Base-by-base conservation (phyloP, 2,329 filamentous ascomycete genomes). In the Alternaria brassicicola region DNA sequence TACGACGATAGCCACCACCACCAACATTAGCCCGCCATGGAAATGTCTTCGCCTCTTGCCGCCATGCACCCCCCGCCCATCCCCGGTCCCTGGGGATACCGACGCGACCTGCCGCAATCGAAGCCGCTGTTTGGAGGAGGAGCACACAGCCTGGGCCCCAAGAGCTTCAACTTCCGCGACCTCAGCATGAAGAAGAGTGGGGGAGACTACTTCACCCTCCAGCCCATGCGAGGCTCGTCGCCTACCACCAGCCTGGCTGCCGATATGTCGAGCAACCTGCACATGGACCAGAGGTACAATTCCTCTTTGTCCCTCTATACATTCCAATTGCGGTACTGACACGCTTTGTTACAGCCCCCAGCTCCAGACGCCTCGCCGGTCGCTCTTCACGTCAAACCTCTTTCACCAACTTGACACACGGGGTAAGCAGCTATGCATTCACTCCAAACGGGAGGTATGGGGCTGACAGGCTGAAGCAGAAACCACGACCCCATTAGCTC, bases 231-330 rank as follows among this genome's bases (percentile, higher is more conserved):
- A 67, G 92, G 92, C 47, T 96, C 93, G 19, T 99, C 95, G 55
- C 95, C 95, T 6, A 93, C 93, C 33, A 88, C 92, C 51, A 96
- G 92, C 73, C 82, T 99, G 68, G 94, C 93, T 39, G 93, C 93
- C 62, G 95, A 99, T 79, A 85, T 98, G 70, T 97, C 93, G 57
- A 93, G 97, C 76, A 99, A 98, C 82, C 96, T 98, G 77, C 91
- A 94, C 76, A 91, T 98, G 76, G 93, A 97, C 79, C 92, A 90
- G 74, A 97, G 93, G 94, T 97, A 83, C 68, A 23, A 33, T 35
- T 52, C 51, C 31, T 35, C 55, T 19, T 63, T 67, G 23, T 33
- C 28, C 67, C 70, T 66, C 69, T 81, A 60, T 62, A 62, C 63
- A 31, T 48, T 59, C 59, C 63, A 46, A 42, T 56, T 63, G 33